Evolutionary conservation across 176 grass and related monocot species (phyloP), one percentile per base, ranked within the genome.

Genomic region (Cenchrus americanus): DNA sequence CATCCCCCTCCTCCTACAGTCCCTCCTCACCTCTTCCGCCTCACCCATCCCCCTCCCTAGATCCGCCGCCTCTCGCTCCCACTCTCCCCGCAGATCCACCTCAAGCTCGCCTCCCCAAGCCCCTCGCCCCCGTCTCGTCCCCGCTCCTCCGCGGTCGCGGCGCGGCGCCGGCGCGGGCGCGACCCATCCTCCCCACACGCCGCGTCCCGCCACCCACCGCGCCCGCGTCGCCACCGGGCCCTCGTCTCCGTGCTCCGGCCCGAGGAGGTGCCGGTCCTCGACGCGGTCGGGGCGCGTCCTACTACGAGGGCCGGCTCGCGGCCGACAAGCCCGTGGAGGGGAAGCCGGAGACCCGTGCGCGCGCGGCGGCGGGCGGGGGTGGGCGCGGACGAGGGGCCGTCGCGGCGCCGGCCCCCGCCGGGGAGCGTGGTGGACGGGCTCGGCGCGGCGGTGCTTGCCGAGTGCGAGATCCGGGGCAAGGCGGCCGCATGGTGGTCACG

Each of bases 391-490:
- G 97, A n/a, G 78, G 21, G 15, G 96, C 18, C 22, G 67, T 98
- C 11, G 82, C 83, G 83, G 66, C 87, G 83, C 85, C 77, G 57
- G 76, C 83, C 1, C 97, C 96, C 96, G 76, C 90, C 93, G 0
- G 96, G 93, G 14, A 95, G 91, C 81, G 87, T 98, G 77, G 83
- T 92, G 85, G 96, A 98, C 74, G 92, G 96, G 61, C 80, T 95
- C 51, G 91, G 91, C 49, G 96, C 91, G 6, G 89, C 96, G 7
- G 83, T 98, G 75, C 64, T 95, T 55, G 63, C 76, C 18, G 89
- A 98, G 77, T 93, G 96, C 82, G 89, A 93, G 85, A 90, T 95
- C 89, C 90, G 87, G 69, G 89, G 83, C 47, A 86, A 82, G 47
- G 92, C 90, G 67, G 95, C 88, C 67, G 88, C 63, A 65, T 95